Base-by-base conservation (phyloP, 129 eudicot genomes). In the Tagetes patula region DNA sequence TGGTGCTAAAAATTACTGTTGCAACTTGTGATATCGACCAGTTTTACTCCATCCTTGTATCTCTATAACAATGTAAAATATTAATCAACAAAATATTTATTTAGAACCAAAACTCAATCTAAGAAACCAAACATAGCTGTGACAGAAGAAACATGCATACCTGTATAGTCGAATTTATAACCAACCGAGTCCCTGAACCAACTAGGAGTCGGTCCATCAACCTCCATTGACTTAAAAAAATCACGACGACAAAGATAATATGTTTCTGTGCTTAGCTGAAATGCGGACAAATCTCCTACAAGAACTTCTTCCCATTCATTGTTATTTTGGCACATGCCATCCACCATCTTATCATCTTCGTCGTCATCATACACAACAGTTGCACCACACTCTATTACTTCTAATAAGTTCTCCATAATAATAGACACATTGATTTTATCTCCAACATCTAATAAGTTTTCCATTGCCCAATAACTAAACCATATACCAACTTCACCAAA, bases 171-270 rank as follows among this genome's bases (percentile, higher is more conserved):
- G 4, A 13, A 34, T 5, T 36, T 62, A 62, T 62, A 36, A 11
- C 67, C 67, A 36, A 62, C 67, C 1, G 31, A 12, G 13, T 34
- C 45, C 67, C 67, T 62, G 9, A 62, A 62, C 67, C 67, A 62
- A 38, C 45, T 37, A 37, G 67, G 67, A 5, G 42, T 61, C 1
- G 31, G 45, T 61, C 67, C 45, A 13, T 37, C 67, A 34, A 62
- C 67, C 67, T 62, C 67, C 67, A 62, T 37, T 10, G 46, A 62
- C 67, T 62, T 38, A 13, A 34, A 37, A 46, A 62, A 62, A 62
- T 62, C 67, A 38, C 45, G 47, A 5, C 67, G 46, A 37, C 67
- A 62, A 1, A 62, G 67, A 62, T 37, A 62, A 38, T 62, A 37
- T 0, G 46, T 38, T 62, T 38, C 67, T 36, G 27, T 37, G 67